Base-by-base conservation (phyloP, 2,329 filamentous ascomycete genomes). In the Dichotomopilus funicola region DNA sequence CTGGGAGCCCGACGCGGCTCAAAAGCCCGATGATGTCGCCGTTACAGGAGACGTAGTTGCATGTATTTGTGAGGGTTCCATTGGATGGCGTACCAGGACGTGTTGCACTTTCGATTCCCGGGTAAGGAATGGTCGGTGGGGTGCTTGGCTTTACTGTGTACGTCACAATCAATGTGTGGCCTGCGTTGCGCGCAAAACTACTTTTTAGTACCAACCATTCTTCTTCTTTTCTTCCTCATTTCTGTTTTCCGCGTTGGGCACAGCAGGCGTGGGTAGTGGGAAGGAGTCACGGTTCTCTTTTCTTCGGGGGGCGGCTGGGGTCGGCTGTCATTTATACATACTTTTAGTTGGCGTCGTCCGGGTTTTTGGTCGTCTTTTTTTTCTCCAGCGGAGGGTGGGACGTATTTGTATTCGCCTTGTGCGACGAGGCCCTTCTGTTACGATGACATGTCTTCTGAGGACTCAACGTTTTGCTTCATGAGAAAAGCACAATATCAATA, bases 11-110 rank as follows among this genome's bases (percentile, higher is more conserved):
- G 7, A 83, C 82, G 8, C 73, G 82, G 63, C 62, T 78, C 59
- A 85, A 84, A 67, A 84, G 80, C 58, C 79, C 81, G 0, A 66
- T 81, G 47, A 77, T 80, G 73, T 70, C 73, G 45, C 74, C 79
- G 12, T 59, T 81, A 52, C 67, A 75, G 58, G 76, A 69, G 52
- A 63, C 67, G 44, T 70, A 61, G 62, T 45, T 13, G 34, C 52
- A 51, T 55, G 38, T 35, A 36, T 36, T 12, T 52, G 44, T 7
- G 11, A 8, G 38, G 49, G 19, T 27, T 27, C 19, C 19, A 27
- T 27, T 27, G 19, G 19, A 27, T 27, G 19, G 19, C 19, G 19
- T 27, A 27, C 19, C 19, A 27, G 19, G 19, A 27, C 19, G 19
- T 27, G 19, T 27, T 27, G 19, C 19, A 27, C 19, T 27, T 27